Evolutionary conservation across 192 early-diverging fungal species (phyloP), one percentile per base, ranked within the genome.

Genomic region (Jimgerdemannia flammicorona): DNA sequence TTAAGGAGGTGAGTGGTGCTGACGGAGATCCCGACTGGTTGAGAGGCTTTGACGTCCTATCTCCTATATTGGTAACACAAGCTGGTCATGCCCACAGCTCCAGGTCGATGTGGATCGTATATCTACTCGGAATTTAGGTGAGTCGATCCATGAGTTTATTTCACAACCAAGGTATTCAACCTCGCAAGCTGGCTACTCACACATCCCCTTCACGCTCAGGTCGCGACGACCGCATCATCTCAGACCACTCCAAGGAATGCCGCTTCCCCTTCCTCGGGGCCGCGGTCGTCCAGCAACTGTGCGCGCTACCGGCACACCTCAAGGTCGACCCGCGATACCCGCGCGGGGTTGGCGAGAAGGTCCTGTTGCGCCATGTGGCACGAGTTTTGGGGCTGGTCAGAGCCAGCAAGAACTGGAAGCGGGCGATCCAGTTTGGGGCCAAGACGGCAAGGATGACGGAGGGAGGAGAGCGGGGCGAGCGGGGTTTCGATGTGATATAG

Each of bases 371-470:
- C 18, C 85, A 91, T 81, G 78, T 94, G 17, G 94, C 93, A 17
- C 80, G 86, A 14, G 72, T 76, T 71, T 80, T 98, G n/a, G 93
- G 93, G 0, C 85, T 98, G 64, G 44, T 19, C 0, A 71, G 87
- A n/a, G 91, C 92, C 54, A 88, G 78, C 70, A 80, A 76, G 20
- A 90, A 93, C 75, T 93, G 89, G 85, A 99, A 99, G 76, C 84
- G 96, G n/a, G 97, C 97, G 3, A 94, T 99, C 66, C 97, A 99
- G 81, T 99, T 99, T 89, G 97, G 97, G 4, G 95, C 96, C 0
- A 87, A 94, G 20, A 96, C 95, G 0, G 97, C 97, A n/a, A 96
- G 96, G 83, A 97, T 99, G 96, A 90, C 88, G 9, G 75, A 40
- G 20, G 78, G 78, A 44, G 44, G 44, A 63, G 78, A 84, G 43